Conservation (phyloP, 2,329 filamentous ascomycete species). For the Ceratocystiopsis minuta region DNA sequence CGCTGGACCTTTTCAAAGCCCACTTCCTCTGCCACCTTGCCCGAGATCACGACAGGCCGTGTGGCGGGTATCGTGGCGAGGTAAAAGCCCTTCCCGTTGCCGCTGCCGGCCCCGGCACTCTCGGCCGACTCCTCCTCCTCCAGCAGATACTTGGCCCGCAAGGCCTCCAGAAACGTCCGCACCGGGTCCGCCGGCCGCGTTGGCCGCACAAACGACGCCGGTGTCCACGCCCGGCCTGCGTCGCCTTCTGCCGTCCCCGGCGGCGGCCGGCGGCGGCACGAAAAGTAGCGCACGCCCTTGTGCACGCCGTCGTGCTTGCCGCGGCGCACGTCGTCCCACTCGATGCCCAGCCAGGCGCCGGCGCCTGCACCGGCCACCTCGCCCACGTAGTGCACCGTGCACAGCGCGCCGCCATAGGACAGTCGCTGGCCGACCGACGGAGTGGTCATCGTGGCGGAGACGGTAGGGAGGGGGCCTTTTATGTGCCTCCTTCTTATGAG, state of each 20-base stretch:
- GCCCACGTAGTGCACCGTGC: conserved; percentile 74
- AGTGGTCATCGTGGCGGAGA: too few species aligned
- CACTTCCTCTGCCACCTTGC: conserved; percentile 78
- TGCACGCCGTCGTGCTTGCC: conserved; percentile 86
- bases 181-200: conserved; percentile 49
- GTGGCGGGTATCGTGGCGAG: too few species aligned
- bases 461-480: too few species aligned
- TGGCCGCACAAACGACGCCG: conserved; percentile 76
- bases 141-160: conserved; percentile 56
- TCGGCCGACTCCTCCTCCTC: too few species aligned
- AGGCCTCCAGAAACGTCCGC: conserved; percentile 59
- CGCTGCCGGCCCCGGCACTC: too few species aligned
- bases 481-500: too few species aligned
- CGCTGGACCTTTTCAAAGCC: conserved; percentile 85
- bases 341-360: conserved; percentile 78
- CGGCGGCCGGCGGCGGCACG: conserved; percentile 38
- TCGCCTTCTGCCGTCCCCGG: background rate
- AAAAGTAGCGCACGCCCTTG: conserved; percentile 63
- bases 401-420: conserved; percentile 59
- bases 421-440: conserved; percentile 37
- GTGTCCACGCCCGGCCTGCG: conserved; percentile 23
- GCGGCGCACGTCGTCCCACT: conserved; percentile 78
- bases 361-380: conserved; percentile 57
- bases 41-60: conserved; percentile 47
- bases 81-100: too few species aligned